Percentiles rank a stretch among this genome's conserved stretches.
These are phyloP conservation scores for Acer campestre DNA, from an alignment of 345 rosid genomes.

Conservation along the genomic window DNA sequence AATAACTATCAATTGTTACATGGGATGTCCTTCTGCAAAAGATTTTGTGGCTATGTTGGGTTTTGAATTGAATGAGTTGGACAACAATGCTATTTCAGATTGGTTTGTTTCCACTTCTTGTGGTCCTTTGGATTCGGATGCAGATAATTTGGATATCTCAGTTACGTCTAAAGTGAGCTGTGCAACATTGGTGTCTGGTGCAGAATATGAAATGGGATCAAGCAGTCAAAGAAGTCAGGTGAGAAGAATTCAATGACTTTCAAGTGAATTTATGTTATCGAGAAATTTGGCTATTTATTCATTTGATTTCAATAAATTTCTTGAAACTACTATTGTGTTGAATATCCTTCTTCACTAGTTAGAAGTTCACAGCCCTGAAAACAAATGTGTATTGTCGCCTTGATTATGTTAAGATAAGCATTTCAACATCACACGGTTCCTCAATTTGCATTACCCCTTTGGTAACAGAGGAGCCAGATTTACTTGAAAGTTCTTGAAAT, in stretches of 20 bases:
- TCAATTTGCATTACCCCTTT: neutral
- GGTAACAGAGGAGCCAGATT: neutral
- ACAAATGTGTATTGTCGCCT: neutral
- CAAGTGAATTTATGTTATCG: neutral
- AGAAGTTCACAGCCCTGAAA: neutral
- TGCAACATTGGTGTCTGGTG: conserved; percentile 24
- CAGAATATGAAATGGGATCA: conserved; percentile 28
- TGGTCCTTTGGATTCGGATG: conserved; percentile 22
- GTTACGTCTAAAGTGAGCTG: conserved; percentile 20
- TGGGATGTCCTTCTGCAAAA: conserved; percentile 75
- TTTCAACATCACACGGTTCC: neutral
- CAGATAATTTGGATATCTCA: conserved; percentile 16
- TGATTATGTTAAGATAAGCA: neutral
- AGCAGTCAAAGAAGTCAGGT: conserved; percentile 40
- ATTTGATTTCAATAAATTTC: neutral
- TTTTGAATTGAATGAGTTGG: conserved; percentile 45
- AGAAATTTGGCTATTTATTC: neutral
- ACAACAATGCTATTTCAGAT: conserved; percentile 16
- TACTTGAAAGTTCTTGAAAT: neutral
- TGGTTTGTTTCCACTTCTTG: conserved; percentile 27
- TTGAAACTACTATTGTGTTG: too few relatives aligned
- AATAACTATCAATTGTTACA: conserved; percentile 52
- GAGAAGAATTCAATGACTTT: conserved; percentile 8
- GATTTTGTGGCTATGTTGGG: conserved; percentile 72
- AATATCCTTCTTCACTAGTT: neutral